phyloP scores from a whole-genome alignment of 805 yeast species.

The Naumovozyma dairenensis region DNA sequence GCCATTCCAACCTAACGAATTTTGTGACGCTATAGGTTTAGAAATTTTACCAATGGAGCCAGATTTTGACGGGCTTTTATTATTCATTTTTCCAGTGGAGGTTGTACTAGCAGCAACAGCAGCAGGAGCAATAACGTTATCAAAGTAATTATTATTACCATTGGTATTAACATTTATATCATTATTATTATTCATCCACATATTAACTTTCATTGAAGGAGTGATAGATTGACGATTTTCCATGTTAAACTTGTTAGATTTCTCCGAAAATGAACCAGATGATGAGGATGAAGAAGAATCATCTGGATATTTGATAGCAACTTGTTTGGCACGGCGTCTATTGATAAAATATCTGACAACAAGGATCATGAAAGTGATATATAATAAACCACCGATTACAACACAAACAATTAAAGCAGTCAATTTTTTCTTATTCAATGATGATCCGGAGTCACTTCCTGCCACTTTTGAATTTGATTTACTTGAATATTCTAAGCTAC shows the following conservation, averaged over 20 bases:
- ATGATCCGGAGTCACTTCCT: slow-evolving; percentile 12
- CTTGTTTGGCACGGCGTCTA: slow-evolving; percentile 20
- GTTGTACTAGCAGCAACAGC: slow-evolving; percentile 9
- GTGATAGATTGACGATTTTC: slow-evolving; percentile 12
- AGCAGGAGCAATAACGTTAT: slow-evolving; percentile 6
- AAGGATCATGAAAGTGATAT: slow-evolving; percentile 50
- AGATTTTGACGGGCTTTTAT: too few species aligned
- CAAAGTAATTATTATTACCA: not conserved
- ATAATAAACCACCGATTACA: slow-evolving; percentile 61
- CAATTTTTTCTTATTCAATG: slow-evolving; percentile 36
- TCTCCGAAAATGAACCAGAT: not conserved
- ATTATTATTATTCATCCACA: slow-evolving; percentile 30
- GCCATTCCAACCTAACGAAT: slow-evolving; percentile 60
- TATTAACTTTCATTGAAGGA: slow-evolving; percentile 24
- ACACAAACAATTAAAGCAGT: slow-evolving; percentile 81
- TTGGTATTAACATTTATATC: slow-evolving; percentile 5
- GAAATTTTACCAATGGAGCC: slow-evolving; percentile 38
- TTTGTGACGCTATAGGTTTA: slow-evolving; percentile 59
- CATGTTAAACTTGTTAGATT: slow-evolving; percentile 10
- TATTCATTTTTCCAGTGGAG: slow-evolving; percentile 26
- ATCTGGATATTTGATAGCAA: slow-evolving; percentile 14
- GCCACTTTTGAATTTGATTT: slow-evolving; percentile 4
- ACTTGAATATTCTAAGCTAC: slow-evolving; percentile 18
- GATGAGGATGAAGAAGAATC: slow-evolving; percentile 7
- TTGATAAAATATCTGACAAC: slow-evolving; percentile 42